Evolutionary conservation across 768 basidiomycete species (phyloP), one percentile per base, ranked within the genome.

Genomic region (Termitomyces sp.): DNA sequence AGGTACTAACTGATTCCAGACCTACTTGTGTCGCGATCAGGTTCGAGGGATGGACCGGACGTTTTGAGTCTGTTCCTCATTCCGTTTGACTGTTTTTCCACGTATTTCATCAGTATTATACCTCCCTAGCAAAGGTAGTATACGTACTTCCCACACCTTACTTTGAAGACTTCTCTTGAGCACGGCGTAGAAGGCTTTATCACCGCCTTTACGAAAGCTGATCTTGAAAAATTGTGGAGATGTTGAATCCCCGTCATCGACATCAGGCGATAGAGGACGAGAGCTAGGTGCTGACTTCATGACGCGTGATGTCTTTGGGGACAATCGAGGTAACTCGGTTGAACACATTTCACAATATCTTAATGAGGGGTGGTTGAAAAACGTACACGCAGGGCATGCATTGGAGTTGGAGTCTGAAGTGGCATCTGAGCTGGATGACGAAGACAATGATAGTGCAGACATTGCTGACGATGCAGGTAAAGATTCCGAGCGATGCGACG

Each of bases 171-270:
- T 82, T 19, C 82, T 77, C 69, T 89, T 92, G 37, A 98, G 76
- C 11, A 82, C 79, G 17, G 82, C 75, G 69, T 99, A 98, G 62
- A 93, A 89, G 1, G 80, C 63, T 70, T 89, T 89, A 68, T 90
- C 94, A 0, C 95, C 95, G 3, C 95, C 94, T 68, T 86, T 91
- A 42, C 96, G 80, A 69, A 99, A 98, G 70, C 92, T 95, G 54
- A 99, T 68, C 62, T 90, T 89, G 47, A 97, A 82, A 56, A 87
- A 75, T 31, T 76, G 71, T 4, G 64, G 65, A n/a, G 74, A 67
- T 6, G 65, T 64, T 10, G 72, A 67, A 23, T 71, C 70, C 38
- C 73, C 70, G 40, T 76, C 73, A 19, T 74, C 71, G 37, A 70
- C 66, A 40, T 73, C 75, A 1, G 80, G 80, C 0, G 89, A 85